These are phyloP conservation scores for Solanum chmielewskii DNA, from an alignment of 257 asterid genomes.

Conservation along the genomic window DNA sequence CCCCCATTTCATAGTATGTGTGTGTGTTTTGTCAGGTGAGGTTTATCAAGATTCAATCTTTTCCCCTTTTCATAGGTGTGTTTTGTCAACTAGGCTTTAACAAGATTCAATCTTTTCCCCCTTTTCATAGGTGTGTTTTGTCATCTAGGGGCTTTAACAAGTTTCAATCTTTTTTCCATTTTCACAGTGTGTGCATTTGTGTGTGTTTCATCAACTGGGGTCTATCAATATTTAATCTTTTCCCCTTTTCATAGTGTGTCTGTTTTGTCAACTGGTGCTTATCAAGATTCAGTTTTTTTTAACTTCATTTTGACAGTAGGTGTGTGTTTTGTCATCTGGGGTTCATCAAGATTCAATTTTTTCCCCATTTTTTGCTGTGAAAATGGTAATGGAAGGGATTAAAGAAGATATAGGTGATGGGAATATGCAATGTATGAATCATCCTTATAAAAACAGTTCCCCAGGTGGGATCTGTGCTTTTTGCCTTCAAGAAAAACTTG, in stretches of 20 bases:
- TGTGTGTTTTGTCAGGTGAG: not conserved
- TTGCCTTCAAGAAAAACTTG: constrained; percentile 16
- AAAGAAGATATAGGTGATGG: constrained; percentile 83
- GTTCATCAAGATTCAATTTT: not conserved
- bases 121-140: not conserved
- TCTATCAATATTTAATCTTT: not conserved
- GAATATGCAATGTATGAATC: constrained; percentile 65
- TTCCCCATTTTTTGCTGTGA: not conserved
- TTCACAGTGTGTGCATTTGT: not conserved
- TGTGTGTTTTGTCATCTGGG: not conserved
- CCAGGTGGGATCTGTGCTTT: constrained; percentile 97
- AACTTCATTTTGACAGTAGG: not conserved
- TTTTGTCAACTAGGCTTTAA: not conserved
- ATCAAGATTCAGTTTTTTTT: not conserved
- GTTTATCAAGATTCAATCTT: not conserved
- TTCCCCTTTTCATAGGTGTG: not conserved
- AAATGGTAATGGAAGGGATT: constrained; percentile 90
- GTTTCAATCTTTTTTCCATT: not conserved
- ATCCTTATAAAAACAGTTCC: constrained; percentile 70
- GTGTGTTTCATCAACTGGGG: not conserved
- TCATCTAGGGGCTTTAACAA: not conserved
- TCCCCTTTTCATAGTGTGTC: not conserved
- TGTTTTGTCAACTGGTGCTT: not conserved
- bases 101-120: not conserved
- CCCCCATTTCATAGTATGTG: not conserved